Evolutionary conservation across 495 filamentous ascomycete genomes (phyloP).

Genomic region (Aspergillus conjunctus): DNA sequence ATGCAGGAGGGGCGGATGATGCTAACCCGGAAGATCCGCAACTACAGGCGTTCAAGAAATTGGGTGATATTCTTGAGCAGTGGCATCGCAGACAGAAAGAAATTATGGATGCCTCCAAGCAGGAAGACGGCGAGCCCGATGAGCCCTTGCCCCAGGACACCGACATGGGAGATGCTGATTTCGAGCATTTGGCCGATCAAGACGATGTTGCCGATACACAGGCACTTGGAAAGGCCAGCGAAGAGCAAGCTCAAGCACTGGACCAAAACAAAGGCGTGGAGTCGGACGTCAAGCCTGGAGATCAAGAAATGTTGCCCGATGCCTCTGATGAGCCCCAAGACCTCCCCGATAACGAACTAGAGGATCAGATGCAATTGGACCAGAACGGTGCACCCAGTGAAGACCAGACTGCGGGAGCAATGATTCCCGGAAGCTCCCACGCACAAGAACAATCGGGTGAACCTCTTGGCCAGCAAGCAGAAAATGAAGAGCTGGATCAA

Average conservation of each 20-base stretch:
- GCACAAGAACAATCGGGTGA: slow-evolving; percentile 36
- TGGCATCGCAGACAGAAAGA: slow-evolving; percentile 86
- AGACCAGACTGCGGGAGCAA: slow-evolving; percentile 44
- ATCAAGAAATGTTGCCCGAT: slow-evolving; percentile 60
- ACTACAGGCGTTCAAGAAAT: slow-evolving; percentile 75
- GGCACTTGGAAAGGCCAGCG: slow-evolving; percentile 82
- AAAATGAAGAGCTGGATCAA: slow-evolving; percentile 65
- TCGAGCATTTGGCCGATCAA: slow-evolving; percentile 87
- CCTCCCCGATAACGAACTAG: slow-evolving; percentile 48
- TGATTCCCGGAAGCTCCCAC: slow-evolving; percentile 43
- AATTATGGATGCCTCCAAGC: slow-evolving; percentile 69
- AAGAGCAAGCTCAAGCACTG: slow-evolving; percentile 80
- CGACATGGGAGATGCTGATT: slow-evolving; percentile 72
- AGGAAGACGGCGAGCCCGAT: slow-evolving; percentile 54
- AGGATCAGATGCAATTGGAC: slow-evolving; percentile 54
- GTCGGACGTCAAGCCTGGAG: slow-evolving; percentile 59
- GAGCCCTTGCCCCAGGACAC: slow-evolving; percentile 56
- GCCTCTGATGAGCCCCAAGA: slow-evolving; percentile 57
- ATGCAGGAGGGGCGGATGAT: slow-evolving; percentile 46
- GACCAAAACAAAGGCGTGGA: slow-evolving; percentile 86
- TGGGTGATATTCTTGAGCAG: slow-evolving; percentile 89
- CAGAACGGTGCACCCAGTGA: slow-evolving; percentile 38
- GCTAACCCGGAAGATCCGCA: slow-evolving; percentile 55
- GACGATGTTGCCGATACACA: slow-evolving; percentile 80
- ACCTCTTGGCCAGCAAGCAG: slow-evolving; percentile 43